Percentiles rank a stretch among this genome's conserved stretches.
phyloP scores from a whole-genome alignment of 148 eudicot species.

The Rhododendron mucronatum region DNA sequence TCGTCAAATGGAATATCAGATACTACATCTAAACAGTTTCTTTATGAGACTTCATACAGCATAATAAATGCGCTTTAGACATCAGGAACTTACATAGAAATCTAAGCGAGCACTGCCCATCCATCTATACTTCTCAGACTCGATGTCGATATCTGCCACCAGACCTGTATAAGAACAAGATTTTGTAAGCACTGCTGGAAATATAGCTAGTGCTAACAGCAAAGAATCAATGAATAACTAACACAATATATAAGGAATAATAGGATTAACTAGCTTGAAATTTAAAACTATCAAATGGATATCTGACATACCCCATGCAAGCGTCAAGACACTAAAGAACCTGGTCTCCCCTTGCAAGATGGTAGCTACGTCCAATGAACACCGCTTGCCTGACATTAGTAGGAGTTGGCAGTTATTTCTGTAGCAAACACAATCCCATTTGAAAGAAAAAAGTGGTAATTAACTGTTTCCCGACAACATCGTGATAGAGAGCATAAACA shows the following conservation, averaged over 20 bases:
- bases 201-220: not conserved
- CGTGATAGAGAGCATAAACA: not conserved
- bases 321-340: constrained; percentile 85
- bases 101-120: constrained; percentile 94
- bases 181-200: not conserved
- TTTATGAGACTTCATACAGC: not conserved
- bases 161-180: constrained; percentile 49
- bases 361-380: constrained; percentile 76
- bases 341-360: constrained; percentile 67
- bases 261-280: constrained; percentile 5
- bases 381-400: constrained; percentile 57
- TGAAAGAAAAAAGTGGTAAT: not conserved
- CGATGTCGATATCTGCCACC: constrained; percentile 91
- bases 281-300: not conserved
- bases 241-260: not conserved
- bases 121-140: constrained; percentile 96
- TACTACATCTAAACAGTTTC: not conserved
- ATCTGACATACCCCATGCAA: constrained; percentile 81
- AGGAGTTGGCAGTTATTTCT: not conserved
- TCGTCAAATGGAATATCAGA: not conserved
- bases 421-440: constrained; percentile 8
- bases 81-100: constrained; percentile 54
- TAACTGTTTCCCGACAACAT: not conserved
- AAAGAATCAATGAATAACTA: not conserved
- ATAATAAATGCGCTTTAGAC: not conserved